phyloP scores from a whole-genome alignment of 2,329 filamentous ascomycete species.

The Diaporthe vexans region DNA sequence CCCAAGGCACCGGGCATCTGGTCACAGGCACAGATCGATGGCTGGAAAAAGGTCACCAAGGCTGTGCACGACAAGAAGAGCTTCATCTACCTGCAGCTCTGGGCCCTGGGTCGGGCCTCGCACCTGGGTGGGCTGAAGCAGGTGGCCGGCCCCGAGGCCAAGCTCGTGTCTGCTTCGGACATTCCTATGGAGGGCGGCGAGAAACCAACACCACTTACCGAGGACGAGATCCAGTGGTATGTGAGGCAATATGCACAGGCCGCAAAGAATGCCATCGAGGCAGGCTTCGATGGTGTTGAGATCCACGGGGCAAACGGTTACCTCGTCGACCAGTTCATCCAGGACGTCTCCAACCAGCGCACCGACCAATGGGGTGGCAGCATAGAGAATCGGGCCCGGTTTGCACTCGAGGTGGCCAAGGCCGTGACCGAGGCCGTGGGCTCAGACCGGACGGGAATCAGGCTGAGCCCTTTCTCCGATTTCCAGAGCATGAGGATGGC shows the following conservation, averaged over 20 bases:
- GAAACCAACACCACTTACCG: constrained; percentile 56
- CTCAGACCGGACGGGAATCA: constrained; percentile 62
- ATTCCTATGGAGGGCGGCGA: constrained; percentile 59
- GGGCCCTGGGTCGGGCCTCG: constrained; percentile 56
- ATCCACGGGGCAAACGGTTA: constrained; percentile 58
- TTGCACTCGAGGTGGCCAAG: constrained; percentile 65
- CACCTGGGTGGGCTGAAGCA: constrained; percentile 51
- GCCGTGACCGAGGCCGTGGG: constrained; percentile 67
- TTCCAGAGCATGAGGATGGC: constrained; percentile 72
- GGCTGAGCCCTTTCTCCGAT: constrained; percentile 66
- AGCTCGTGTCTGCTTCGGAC: constrained; percentile 55
- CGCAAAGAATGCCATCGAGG: constrained; percentile 62
- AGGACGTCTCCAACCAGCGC: constrained; percentile 66
- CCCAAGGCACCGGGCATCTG: constrained; percentile 71
- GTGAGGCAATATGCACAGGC: constrained; percentile 50
- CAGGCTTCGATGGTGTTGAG: constrained; percentile 64
- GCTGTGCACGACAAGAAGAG: constrained; percentile 73
- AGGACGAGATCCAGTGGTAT: constrained; percentile 57
- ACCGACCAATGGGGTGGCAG: constrained; percentile 68
- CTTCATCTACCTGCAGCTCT: constrained; percentile 75
- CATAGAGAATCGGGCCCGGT: constrained; percentile 67
- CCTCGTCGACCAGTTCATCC: constrained; percentile 67
- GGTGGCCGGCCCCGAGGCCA: constrained; percentile 47
- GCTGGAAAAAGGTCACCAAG: constrained; percentile 71
- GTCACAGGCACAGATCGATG: constrained; percentile 64